These are phyloP conservation scores for Salix purpurea DNA, from an alignment of 345 rosid species.

Conservation along the genomic window DNA sequence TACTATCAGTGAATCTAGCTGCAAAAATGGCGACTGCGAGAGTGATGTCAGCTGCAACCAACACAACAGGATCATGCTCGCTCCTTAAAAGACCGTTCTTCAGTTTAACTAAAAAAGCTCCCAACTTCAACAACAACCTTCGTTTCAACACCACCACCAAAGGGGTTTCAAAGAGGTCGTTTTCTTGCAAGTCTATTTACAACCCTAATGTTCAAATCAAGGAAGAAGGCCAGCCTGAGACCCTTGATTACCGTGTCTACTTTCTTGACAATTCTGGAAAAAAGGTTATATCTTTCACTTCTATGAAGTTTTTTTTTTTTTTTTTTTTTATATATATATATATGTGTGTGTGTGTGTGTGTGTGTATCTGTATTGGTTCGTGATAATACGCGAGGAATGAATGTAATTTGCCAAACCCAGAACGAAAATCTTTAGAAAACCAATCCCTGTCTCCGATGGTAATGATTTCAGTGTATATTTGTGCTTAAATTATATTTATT, in stretches of 20 bases:
- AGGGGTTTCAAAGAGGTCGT: slow-evolving; percentile 39
- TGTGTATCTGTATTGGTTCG: neutral
- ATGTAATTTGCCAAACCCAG: neutral
- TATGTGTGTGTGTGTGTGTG: too few species aligned
- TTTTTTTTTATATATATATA: neutral
- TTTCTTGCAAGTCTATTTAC: slow-evolving; percentile 55
- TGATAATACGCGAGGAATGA: neutral
- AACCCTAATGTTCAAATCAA: slow-evolving; percentile 55
- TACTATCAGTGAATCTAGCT: neutral
- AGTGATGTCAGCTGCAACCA: slow-evolving; percentile 39
- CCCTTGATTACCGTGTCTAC: slow-evolving; percentile 78
- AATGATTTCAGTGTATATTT: neutral
- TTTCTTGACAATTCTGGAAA: slow-evolving; percentile 63
- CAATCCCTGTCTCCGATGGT: neutral
- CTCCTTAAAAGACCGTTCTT: slow-evolving; percentile 42
- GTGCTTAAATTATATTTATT: neutral
- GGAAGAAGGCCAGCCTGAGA: slow-evolving; percentile 72
- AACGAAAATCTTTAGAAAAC: neutral
- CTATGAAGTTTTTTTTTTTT: neutral
- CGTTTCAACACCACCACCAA: slow-evolving; percentile 7
- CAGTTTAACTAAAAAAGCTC: slow-evolving; percentile 13
- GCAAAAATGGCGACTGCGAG: slow-evolving; percentile 55
- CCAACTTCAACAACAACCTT: slow-evolving; percentile 22
- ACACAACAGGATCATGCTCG: slow-evolving; percentile 38
- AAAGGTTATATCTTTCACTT: slow-evolving; percentile 34